Evolutionary conservation across 495 filamentous ascomycete genomes (phyloP).

Genomic region (Ascodesmis nigricans): DNA sequence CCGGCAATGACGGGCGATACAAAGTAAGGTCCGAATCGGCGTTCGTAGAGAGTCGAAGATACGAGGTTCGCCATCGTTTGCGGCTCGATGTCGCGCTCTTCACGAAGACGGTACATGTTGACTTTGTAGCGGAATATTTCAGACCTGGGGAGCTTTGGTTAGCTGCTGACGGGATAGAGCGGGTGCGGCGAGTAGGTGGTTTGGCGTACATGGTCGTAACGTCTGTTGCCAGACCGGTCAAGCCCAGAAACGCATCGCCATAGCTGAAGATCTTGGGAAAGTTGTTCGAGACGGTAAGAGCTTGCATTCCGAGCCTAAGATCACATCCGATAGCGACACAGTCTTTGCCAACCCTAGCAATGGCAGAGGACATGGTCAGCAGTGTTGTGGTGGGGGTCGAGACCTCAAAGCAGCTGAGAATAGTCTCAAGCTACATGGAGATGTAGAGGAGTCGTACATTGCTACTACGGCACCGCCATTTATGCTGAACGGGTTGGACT

Average conservation of each 20-base stretch:
- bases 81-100: constrained; percentile 87
- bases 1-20: constrained; percentile 86
- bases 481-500: constrained; percentile 21
- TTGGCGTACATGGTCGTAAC: constrained; percentile 52
- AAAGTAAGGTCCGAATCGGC: constrained; percentile 87
- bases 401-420: background rate
- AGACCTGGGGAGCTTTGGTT: constrained; percentile 18
- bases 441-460: constrained; percentile 9
- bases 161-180: background rate
- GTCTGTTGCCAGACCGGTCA: constrained; percentile 91
- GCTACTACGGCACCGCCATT: constrained; percentile 21
- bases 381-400: background rate
- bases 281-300: constrained; percentile 95
- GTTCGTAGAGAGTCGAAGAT: constrained; percentile 72
- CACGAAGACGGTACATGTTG: constrained; percentile 97
- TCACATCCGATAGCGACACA: constrained; percentile 98
- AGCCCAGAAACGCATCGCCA: constrained; percentile 85
- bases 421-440: too few relatives aligned
- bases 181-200: background rate
- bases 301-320: constrained; percentile 87
- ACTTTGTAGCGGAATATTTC: constrained; percentile 99
- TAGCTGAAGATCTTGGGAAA: constrained; percentile 99
- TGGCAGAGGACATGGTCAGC: too few relatives aligned
- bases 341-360: constrained; percentile 84
- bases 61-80: constrained; percentile 92